These are phyloP conservation scores for Pleurotus pulmonarius DNA, from an alignment of 768 basidiomycete species.

Conservation along the genomic window DNA sequence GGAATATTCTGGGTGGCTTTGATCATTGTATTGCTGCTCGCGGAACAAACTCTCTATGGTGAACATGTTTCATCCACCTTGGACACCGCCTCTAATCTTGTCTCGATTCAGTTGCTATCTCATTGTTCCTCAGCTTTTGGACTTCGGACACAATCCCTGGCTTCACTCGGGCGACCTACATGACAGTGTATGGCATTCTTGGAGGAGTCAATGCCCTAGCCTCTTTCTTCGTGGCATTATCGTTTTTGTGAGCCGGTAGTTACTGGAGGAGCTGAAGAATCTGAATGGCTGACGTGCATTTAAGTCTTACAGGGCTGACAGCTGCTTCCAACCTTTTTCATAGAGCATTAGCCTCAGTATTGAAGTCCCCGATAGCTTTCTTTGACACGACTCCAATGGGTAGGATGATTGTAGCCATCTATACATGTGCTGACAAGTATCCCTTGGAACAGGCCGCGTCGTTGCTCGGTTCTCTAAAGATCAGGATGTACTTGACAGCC, in stretches of 20 bases:
- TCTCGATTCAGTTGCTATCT: constrained; percentile 46
- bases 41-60: constrained; percentile 32
- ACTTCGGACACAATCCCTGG: constrained; percentile 48
- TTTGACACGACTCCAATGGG: constrained; percentile 74
- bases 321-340: constrained; percentile 51
- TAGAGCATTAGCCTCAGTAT: constrained; percentile 47
- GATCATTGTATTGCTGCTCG: constrained; percentile 39
- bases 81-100: too few relatives aligned
- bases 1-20: constrained; percentile 45
- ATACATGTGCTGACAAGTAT: background rate
- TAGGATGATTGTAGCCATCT: constrained; percentile 14
- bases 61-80: background rate
- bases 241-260: constrained; percentile 39
- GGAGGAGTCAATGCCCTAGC: constrained; percentile 48
- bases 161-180: constrained; percentile 62
- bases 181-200: constrained; percentile 50
- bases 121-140: constrained; percentile 76
- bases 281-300: background rate
- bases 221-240: constrained; percentile 43
- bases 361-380: constrained; percentile 60
- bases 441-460: constrained; percentile 49
- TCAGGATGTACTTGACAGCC: constrained; percentile 50
- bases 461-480: constrained; percentile 57
- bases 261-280: background rate
- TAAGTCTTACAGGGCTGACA: constrained; percentile 31